Evolutionary conservation across 768 basidiomycete genomes (phyloP), one percentile per base, ranked within the genome.

Genomic region (Boletus sp.): DNA sequence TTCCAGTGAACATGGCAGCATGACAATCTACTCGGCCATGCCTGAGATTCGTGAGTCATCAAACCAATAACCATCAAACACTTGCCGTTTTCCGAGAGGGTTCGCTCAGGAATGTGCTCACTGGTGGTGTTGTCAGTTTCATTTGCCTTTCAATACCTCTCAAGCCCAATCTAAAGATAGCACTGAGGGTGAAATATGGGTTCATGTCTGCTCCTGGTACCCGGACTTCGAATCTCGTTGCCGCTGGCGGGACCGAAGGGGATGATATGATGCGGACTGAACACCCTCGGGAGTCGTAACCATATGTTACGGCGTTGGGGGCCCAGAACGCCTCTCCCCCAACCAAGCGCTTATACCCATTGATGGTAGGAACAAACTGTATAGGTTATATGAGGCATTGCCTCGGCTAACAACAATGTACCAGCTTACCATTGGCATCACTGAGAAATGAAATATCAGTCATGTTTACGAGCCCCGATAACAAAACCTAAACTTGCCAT

Each of bases 151-250:
- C 80, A 52, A 99, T 93, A 2, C 97, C 97, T 54, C 93, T 80
- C 27, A 97, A 66, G 9, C 97, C 97, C 29, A 96, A 75, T 19
- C 83, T 77, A 69, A 98, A 93, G 57, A 98, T 88, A 4, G 96
- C 87, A 46, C 89, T 85, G 41, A 98, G 74, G 0, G 93, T 84
- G 59, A 88, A 92, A 72, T 94, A 90, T 1, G 93, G 90, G 72
- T 95, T 94, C 83, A 98, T 92, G 66, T 99, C 97, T 37, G 97
- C 97, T 25, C 97, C 97, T 1, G 97, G 95, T 17, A 98, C 83
- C 50, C 97, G 87, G 14, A 99, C 75, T 75, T 99, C 97, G 63
- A 99, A 82, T 46, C 97, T 80, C 1, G 97, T 98, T 3, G 90
- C 92, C 4, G 83, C 70, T 9, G 81, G 79, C 3, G 88, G 81